phyloP scores from a whole-genome alignment of 1,284 basidiomycete species.

The Apiotrichum laibachii region DNA sequence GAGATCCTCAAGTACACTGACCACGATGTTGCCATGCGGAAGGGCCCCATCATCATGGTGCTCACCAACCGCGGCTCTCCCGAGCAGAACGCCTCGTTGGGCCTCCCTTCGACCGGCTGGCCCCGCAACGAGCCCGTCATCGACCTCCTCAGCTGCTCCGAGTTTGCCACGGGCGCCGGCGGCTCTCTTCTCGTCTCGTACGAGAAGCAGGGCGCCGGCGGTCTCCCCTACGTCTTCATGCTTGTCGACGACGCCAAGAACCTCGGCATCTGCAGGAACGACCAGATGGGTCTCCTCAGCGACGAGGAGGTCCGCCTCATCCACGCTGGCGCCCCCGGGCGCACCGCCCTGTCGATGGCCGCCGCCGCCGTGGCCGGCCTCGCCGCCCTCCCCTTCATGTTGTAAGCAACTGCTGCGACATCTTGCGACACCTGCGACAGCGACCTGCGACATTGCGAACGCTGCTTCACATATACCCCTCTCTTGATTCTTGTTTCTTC shows the following conservation, averaged over 20 bases:
- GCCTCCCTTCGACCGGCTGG: slow-evolving; percentile 42
- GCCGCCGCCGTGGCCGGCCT: background rate
- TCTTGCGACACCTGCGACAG: too few species aligned
- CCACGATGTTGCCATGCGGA: slow-evolving; percentile 66
- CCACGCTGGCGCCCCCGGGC: background rate
- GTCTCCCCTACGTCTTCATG: slow-evolving; percentile 43
- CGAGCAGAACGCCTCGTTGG: slow-evolving; percentile 30
- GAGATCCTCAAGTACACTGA: slow-evolving; percentile 61
- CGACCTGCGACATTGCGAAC: too few species aligned
- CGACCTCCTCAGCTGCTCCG: slow-evolving; percentile 46
- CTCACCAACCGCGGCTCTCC: slow-evolving; percentile 61
- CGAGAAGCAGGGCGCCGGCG: slow-evolving; percentile 39
- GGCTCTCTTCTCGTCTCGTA: slow-evolving; percentile 46
- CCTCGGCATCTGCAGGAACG: slow-evolving; percentile 13
- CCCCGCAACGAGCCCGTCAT: slow-evolving; percentile 36
- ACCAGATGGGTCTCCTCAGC: slow-evolving; percentile 15
- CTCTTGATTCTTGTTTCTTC: too few species aligned
- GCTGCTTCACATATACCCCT: too few species aligned
- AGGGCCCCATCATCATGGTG: slow-evolving; percentile 66
- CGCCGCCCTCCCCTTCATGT: too few species aligned
- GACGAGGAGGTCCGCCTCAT: background rate
- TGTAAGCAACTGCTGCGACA: too few species aligned
- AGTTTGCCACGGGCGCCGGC: slow-evolving; percentile 38
- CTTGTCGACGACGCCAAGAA: slow-evolving; percentile 12
- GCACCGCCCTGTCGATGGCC: background rate